Percentiles rank a stretch among this genome's conserved stretches.
phyloP scores from a whole-genome alignment of 495 filamentous ascomycete species.

The Xeromyces bisporus region DNA sequence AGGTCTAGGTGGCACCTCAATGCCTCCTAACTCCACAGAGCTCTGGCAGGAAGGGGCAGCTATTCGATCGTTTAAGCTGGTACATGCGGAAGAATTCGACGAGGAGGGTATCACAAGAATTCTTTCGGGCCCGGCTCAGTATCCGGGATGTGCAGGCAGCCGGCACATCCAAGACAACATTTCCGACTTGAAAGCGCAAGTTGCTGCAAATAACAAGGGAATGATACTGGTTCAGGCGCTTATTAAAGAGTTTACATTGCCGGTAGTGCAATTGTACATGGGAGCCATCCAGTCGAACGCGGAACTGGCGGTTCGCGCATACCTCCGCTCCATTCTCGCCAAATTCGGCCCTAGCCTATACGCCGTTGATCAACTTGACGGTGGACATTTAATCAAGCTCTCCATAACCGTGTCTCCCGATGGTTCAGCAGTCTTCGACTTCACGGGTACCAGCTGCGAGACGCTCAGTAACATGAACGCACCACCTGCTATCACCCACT shows the following conservation, averaged over 20 bases:
- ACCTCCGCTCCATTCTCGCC: conserved; percentile 57
- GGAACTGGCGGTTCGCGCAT: conserved; percentile 58
- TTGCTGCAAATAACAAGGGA: conserved; percentile 89
- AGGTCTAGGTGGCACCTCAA: conserved; percentile 82
- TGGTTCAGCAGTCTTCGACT: conserved; percentile 73
- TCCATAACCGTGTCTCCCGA: conserved; percentile 60
- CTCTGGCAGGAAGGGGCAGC: conserved; percentile 84
- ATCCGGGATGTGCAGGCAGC: conserved; percentile 76
- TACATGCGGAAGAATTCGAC: conserved; percentile 76
- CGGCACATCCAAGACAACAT: conserved; percentile 81
- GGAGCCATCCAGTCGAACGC: conserved; percentile 80
- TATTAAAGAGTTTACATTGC: conserved; percentile 79
- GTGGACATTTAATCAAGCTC: conserved; percentile 43
- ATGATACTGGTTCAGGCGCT: conserved; percentile 59
- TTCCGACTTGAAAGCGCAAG: conserved; percentile 86
- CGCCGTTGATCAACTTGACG: conserved; percentile 74
- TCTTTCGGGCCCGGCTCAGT: conserved; percentile 57
- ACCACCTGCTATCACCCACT: conserved; percentile 80
- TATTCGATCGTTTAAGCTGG: conserved; percentile 85
- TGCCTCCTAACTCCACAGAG: conserved; percentile 87
- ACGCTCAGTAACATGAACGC: conserved; percentile 78
- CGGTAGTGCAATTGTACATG: conserved; percentile 90
- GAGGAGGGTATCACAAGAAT: conserved; percentile 68
- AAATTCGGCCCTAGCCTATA: conserved; percentile 50
- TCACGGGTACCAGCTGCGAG: conserved; percentile 56